These are phyloP conservation scores for Pythium brassicae DNA, from an alignment of 352 stramenopile genomes.

Conservation along the genomic window DNA sequence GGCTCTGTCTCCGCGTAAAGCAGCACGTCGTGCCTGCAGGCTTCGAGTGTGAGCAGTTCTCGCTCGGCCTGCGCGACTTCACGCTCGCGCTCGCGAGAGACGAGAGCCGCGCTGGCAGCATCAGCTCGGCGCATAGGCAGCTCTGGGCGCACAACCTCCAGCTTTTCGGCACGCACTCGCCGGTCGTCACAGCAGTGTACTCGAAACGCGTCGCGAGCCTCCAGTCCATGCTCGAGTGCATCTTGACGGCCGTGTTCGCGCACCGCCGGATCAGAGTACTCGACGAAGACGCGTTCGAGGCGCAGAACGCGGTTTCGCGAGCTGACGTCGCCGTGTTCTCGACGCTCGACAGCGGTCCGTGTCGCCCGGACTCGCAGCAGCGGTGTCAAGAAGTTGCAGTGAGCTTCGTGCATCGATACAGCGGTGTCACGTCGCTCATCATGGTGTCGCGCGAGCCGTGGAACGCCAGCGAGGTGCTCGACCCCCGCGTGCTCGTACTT, in stretches of 20 bases:
- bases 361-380: not conserved
- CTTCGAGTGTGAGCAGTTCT: not conserved
- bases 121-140: constrained; percentile 19
- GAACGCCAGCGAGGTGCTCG: no score
- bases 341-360: constrained; percentile 11
- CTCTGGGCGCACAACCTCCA: constrained; percentile 32
- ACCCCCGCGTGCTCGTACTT: no score
- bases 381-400: no score
- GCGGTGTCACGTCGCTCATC: no score
- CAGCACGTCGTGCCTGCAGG: not conserved
- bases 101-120: not conserved
- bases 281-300: constrained; percentile 15
- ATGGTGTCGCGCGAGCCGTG: no score
- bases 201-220: constrained; percentile 1
- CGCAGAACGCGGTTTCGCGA: no score
- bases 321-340: constrained; percentile 36
- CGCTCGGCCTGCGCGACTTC: not conserved
- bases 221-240: constrained; percentile 25
- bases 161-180: not conserved
- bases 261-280: constrained; percentile 23
- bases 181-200: constrained; percentile 16
- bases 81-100: not conserved
- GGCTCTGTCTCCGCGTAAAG: constrained; percentile 2
- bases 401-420: no score
- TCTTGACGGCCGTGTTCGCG: constrained; percentile 23